Evolutionary conservation across 805 yeast species (phyloP).

Genomic region (Candida koratica): DNA sequence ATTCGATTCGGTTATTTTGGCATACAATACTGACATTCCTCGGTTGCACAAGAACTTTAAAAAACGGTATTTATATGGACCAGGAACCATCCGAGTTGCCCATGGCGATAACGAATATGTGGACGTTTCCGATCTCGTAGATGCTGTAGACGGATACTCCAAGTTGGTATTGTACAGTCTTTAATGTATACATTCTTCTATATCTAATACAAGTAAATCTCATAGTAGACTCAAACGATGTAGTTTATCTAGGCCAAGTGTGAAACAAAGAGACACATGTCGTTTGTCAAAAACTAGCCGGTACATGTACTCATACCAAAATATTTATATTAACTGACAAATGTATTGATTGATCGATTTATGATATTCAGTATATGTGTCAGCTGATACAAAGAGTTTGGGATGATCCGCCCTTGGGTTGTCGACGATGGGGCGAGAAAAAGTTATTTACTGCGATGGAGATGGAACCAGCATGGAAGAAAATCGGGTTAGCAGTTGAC

Average conservation of each 20-base stretch:
- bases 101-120: constrained; percentile 57
- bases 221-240: constrained; percentile 47
- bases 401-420: no score
- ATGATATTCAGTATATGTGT: no score
- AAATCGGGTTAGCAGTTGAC: constrained; percentile 64
- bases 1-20: constrained; percentile 48
- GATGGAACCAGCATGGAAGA: constrained; percentile 73
- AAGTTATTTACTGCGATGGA: no score
- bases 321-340: neutral
- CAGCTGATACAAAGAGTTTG: no score
- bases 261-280: constrained; percentile 17
- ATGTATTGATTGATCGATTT: no score
- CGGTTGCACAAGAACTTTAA: constrained; percentile 20
- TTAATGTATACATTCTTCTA: constrained; percentile 43
- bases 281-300: constrained; percentile 16
- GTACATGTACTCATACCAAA: neutral
- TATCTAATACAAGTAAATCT: constrained; percentile 37
- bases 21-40: constrained; percentile 47
- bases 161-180: constrained; percentile 25
- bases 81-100: constrained; percentile 61
- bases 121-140: constrained; percentile 41
- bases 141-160: constrained; percentile 54
- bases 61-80: constrained; percentile 57
- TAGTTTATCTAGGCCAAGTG: constrained; percentile 33
- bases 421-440: no score